phyloP scores from a whole-genome alignment of 1,284 basidiomycete genomes.

The Ceratobasidium sp. region DNA sequence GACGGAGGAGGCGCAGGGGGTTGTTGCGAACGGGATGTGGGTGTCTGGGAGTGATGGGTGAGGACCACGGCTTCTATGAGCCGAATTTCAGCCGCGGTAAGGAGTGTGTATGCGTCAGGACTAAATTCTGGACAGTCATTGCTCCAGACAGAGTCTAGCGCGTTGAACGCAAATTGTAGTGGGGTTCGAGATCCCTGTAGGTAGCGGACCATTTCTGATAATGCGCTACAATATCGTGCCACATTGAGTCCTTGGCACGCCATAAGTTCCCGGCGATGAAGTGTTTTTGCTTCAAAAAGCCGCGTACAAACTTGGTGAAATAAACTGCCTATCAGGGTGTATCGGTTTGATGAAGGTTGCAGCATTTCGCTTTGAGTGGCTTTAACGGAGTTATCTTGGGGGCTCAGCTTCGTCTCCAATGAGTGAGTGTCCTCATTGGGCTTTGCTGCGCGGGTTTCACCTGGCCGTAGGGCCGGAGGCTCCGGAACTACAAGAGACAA shows the following conservation, averaged over 20 bases:
- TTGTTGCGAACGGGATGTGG: neutral
- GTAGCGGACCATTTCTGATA: constrained; percentile 1
- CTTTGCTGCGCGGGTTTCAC: too few relatives aligned
- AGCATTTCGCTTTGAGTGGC: neutral
- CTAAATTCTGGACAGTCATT: constrained; percentile 17
- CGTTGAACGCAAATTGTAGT: neutral
- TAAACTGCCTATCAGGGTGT: neutral
- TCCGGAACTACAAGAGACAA: neutral
- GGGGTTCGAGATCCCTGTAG: neutral
- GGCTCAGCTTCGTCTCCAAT: neutral
- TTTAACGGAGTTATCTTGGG: too few relatives aligned
- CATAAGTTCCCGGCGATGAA: constrained; percentile 1
- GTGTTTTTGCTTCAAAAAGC: neutral
- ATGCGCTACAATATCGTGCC: neutral
- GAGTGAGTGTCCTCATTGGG: neutral
- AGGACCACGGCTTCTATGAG: neutral
- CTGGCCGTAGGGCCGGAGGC: too few relatives aligned
- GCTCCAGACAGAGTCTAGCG: constrained; percentile 15
- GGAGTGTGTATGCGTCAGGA: constrained; percentile 9
- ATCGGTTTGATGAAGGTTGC: neutral
- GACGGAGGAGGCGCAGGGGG: too few relatives aligned
- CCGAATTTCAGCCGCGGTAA: constrained; percentile 20
- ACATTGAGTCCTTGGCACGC: constrained; percentile 17
- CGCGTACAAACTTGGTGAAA: neutral
- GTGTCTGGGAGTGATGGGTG: neutral